phyloP scores from a whole-genome alignment of 2,329 filamentous ascomycete species.

The Pseudocercospora ulei region DNA sequence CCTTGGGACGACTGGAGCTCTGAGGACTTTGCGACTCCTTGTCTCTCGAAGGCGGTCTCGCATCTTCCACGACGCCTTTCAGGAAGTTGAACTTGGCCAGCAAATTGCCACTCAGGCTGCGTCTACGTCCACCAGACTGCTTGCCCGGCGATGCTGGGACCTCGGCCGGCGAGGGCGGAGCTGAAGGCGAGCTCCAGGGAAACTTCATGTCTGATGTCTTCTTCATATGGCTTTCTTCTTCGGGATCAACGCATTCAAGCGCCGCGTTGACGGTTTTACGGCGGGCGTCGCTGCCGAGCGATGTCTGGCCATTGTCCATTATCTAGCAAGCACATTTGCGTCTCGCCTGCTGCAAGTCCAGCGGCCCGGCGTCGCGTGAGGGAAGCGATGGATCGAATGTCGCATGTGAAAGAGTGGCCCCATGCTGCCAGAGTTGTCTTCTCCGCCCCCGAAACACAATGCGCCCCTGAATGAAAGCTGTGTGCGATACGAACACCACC shows the following conservation, averaged over 20 bases:
- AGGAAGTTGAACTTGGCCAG: conserved; percentile 63
- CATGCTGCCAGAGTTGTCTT: too few species aligned
- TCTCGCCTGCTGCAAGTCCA: conserved; percentile 1
- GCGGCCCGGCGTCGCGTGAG: conserved; percentile 8
- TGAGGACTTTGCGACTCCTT: conserved; percentile 28
- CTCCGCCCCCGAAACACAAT: not conserved
- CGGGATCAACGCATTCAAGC: conserved; percentile 14
- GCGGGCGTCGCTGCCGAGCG: conserved; percentile 23
- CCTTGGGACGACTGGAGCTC: conserved; percentile 27
- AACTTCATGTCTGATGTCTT: conserved; percentile 24
- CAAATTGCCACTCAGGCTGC: conserved; percentile 54
- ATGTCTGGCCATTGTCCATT: conserved; percentile 30
- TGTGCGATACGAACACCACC: not conserved
- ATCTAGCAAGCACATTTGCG: conserved; percentile 20
- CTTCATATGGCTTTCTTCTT: conserved; percentile 16
- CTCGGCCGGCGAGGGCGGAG: conserved; percentile 22
- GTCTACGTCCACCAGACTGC: conserved; percentile 37
- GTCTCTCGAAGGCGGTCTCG: conserved; percentile 24
- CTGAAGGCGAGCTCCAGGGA: conserved; percentile 26
- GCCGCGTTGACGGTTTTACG: conserved; percentile 21
- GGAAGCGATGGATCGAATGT: not conserved
- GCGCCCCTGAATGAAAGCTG: conserved; percentile 1
- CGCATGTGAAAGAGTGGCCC: not conserved
- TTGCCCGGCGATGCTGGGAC: conserved; percentile 16
- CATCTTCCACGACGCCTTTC: conserved; percentile 40